phyloP scores from a whole-genome alignment of 129 eudicot species.

The Sambucus nigra region DNA sequence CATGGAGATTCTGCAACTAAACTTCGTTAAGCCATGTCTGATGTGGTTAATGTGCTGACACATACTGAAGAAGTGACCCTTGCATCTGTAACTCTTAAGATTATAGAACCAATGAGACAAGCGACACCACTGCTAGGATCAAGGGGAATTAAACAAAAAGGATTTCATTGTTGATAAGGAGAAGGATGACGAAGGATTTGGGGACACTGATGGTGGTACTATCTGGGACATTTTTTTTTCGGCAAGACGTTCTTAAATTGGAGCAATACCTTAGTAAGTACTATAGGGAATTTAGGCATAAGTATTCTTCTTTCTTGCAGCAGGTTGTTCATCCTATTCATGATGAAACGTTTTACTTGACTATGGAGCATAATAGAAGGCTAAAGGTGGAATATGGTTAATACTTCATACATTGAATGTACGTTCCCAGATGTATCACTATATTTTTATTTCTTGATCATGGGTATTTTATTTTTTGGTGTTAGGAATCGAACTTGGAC shows the following conservation, averaged over 20 bases:
- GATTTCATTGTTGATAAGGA: background rate
- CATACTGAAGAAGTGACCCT: slow-evolving; percentile 38
- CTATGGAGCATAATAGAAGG: slow-evolving; percentile 36
- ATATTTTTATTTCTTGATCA: slow-evolving; percentile 3
- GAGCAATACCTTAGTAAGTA: slow-evolving; percentile 29
- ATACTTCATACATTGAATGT: slow-evolving; percentile 4
- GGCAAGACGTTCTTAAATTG: slow-evolving; percentile 33
- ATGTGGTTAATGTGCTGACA: slow-evolving; percentile 44
- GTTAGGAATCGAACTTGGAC: slow-evolving; percentile 34
- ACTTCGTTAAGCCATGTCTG: slow-evolving; percentile 21
- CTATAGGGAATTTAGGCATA: slow-evolving; percentile 29
- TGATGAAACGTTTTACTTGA: slow-evolving; percentile 40
- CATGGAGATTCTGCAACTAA: slow-evolving; percentile 22
- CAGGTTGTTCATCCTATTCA: slow-evolving; percentile 56
- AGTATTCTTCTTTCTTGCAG: slow-evolving; percentile 15
- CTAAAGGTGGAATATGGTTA: slow-evolving; percentile 48
- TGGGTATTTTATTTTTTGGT: background rate
- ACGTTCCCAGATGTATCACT: background rate
- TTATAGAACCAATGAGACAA: slow-evolving; percentile 20
- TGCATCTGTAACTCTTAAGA: background rate
- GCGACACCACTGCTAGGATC: slow-evolving; percentile 43
- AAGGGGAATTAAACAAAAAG: slow-evolving; percentile 19
- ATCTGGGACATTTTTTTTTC: slow-evolving; percentile 48
- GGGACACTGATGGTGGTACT: slow-evolving; percentile 23
- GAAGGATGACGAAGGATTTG: slow-evolving; percentile 3